phyloP scores from a whole-genome alignment of 805 yeast genomes.

The Candida jianshihensis region DNA sequence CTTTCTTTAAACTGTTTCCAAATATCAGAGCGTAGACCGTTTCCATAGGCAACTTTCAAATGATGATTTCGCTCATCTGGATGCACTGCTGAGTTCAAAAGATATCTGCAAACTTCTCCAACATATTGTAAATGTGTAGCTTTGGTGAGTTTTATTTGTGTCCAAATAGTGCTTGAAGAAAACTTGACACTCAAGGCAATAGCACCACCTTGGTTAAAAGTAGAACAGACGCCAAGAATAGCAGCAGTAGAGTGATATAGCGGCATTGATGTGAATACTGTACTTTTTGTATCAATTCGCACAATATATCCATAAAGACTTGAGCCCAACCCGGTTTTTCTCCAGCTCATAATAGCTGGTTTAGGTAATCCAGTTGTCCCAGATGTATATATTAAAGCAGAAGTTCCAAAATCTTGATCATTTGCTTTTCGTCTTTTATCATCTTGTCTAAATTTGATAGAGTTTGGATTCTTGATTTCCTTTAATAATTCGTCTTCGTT shows the following conservation, averaged over 20 bases:
- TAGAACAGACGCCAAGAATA: constrained; percentile 72
- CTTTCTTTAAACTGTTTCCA: constrained; percentile 77
- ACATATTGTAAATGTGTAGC: constrained; percentile 89
- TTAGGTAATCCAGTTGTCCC: constrained; percentile 96
- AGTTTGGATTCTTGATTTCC: constrained; percentile 31
- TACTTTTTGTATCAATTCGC: constrained; percentile 45
- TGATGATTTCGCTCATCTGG: constrained; percentile 59
- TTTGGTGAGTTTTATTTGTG: constrained; percentile 62
- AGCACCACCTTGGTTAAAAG: constrained; percentile 61
- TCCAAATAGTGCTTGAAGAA: constrained; percentile 83
- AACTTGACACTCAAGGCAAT: constrained; percentile 76
- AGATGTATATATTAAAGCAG: constrained; percentile 77
- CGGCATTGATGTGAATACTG: constrained; percentile 89
- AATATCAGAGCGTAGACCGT: constrained; percentile 83
- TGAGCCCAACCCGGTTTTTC: constrained; percentile 70
- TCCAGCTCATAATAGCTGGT: constrained; percentile 90
- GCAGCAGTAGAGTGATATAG: constrained; percentile 93
- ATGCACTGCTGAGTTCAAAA: constrained; percentile 57
- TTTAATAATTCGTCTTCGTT: constrained; percentile 42
- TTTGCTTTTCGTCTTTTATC: constrained; percentile 51
- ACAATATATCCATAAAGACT: constrained; percentile 63
- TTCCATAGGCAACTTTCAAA: constrained; percentile 75
- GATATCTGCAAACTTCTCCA: constrained; percentile 89
- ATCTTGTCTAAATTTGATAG: constrained; percentile 47
- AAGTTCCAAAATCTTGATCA: constrained; percentile 54